A percentile compares a stretch with the other conserved stretches of the same genome.
Evolutionary conservation across 148 eudicot genomes (phyloP).

Genomic region (Pouteria glomerata): DNA sequence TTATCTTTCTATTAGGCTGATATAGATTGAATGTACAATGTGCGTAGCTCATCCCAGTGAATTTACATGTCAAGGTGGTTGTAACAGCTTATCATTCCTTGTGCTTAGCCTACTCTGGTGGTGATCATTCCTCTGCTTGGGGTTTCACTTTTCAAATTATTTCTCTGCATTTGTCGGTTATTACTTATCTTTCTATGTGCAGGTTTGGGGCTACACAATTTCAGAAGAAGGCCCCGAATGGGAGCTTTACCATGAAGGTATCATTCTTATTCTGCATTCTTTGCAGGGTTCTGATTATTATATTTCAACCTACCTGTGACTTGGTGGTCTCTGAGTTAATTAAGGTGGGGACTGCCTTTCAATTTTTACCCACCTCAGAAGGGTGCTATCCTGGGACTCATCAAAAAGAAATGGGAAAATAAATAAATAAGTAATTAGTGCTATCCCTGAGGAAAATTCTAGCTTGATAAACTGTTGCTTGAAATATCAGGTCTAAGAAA

Average conservation of each 20-base stretch:
- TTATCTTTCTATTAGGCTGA: slow-evolving; percentile 11
- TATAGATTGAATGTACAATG: slow-evolving; percentile 4
- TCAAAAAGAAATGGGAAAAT: too few species aligned
- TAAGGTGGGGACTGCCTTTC: too few species aligned
- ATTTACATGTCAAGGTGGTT: slow-evolving; percentile 3
- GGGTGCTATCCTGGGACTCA: too few species aligned
- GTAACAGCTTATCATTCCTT: slow-evolving; percentile 9
- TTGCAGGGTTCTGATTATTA: background rate
- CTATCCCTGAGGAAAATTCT: too few species aligned
- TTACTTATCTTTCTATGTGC: slow-evolving; percentile 32
- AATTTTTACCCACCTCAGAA: too few species aligned
- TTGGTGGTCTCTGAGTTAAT: too few species aligned
- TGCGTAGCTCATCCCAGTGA: slow-evolving; percentile 5
- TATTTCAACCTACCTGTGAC: background rate
- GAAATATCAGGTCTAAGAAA: too few species aligned
- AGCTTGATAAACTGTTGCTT: too few species aligned
- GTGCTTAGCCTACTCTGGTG: slow-evolving; percentile 16
- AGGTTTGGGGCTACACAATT: slow-evolving; percentile 46
- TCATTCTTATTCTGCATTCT: too few species aligned
- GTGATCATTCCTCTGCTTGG: slow-evolving; percentile 14
- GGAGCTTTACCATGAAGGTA: slow-evolving; percentile 41
- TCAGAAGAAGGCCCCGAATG: slow-evolving; percentile 29
- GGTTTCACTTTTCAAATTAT: background rate
- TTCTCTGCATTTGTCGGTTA: slow-evolving; percentile 16
- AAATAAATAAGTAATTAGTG: too few species aligned